Evolutionary conservation across 2,329 filamentous ascomycete species (phyloP).

Genomic region (Capronia coronata): DNA sequence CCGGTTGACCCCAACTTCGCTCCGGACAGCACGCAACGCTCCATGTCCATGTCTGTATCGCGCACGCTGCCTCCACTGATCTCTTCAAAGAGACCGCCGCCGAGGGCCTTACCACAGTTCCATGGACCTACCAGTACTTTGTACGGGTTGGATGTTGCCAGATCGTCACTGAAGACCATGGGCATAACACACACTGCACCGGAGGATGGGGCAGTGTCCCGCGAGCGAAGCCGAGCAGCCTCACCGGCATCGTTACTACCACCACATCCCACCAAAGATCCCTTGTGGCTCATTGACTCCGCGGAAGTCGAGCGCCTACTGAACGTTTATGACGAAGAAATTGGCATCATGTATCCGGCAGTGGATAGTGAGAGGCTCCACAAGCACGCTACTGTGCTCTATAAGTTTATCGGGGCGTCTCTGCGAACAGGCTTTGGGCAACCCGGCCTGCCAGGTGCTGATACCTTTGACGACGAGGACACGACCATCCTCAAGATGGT

Average conservation of each 20-base stretch:
- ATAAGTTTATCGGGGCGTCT: slow-evolving; percentile 65
- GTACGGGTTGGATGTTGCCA: slow-evolving; percentile 80
- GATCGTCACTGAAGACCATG: slow-evolving; percentile 81
- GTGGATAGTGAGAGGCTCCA: slow-evolving; percentile 67
- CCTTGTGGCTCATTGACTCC: slow-evolving; percentile 69
- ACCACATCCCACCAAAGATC: slow-evolving; percentile 56
- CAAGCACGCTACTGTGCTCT: slow-evolving; percentile 62
- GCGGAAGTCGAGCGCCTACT: slow-evolving; percentile 76
- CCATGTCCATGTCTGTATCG: slow-evolving; percentile 17
- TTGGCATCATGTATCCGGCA: slow-evolving; percentile 87
- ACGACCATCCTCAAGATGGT: slow-evolving; percentile 75
- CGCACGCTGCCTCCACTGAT: slow-evolving; percentile 27
- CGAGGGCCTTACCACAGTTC: slow-evolving; percentile 59
- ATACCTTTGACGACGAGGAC: slow-evolving; percentile 56
- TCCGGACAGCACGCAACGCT: slow-evolving; percentile 30
- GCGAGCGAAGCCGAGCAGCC: slow-evolving; percentile 48
- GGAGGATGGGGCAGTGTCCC: slow-evolving; percentile 53
- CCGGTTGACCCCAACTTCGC: slow-evolving; percentile 22
- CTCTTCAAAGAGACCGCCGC: slow-evolving; percentile 39
- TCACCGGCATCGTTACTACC: slow-evolving; percentile 37
- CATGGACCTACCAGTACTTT: slow-evolving; percentile 78
- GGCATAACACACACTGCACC: slow-evolving; percentile 63
- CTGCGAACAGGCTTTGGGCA: slow-evolving; percentile 54
- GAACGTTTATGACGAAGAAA: slow-evolving; percentile 77
- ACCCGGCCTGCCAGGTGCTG: slow-evolving; percentile 48